phyloP scores from a whole-genome alignment of 352 stramenopile species.

The Globisporangium yorkense region DNA sequence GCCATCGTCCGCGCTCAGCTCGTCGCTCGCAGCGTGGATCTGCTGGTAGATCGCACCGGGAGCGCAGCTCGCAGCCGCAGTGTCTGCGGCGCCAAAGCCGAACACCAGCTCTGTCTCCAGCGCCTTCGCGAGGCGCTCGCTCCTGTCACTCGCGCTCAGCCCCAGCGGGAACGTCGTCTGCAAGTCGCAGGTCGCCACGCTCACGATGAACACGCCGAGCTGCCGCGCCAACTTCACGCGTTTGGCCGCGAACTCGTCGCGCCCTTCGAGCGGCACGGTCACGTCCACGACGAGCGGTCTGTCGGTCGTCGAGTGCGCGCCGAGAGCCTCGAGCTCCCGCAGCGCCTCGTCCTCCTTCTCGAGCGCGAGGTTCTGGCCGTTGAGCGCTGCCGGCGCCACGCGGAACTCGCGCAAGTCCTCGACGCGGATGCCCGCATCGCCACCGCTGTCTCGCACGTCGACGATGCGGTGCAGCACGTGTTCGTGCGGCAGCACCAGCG shows the following conservation, averaged over 20 bases:
- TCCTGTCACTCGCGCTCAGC: conserved; percentile 24
- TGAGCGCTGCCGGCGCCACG: conserved; percentile 23
- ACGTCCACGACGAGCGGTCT: conserved; percentile 43
- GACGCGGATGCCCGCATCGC: conserved; percentile 22
- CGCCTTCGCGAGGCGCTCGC: conserved; percentile 41
- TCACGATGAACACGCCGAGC: conserved; percentile 41
- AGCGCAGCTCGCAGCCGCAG: conserved; percentile 16
- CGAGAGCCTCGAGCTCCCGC: conserved; percentile 46
- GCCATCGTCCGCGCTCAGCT: conserved; percentile 18
- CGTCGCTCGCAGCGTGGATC: conserved; percentile 20
- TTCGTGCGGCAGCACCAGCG: conserved; percentile 43
- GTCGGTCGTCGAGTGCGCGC: conserved; percentile 1
- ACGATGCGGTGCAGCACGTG: conserved; percentile 52
- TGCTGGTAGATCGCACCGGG: conserved; percentile 63
- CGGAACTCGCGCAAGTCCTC: conserved; percentile 59
- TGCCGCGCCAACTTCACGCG: conserved; percentile 29
- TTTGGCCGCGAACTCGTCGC: conserved; percentile 27
- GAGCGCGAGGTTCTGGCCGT: conserved; percentile 46
- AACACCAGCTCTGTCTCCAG: conserved; percentile 70
- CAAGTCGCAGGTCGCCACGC: conserved; percentile 46
- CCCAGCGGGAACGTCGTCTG: conserved; percentile 7
- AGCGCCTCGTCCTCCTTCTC: conserved; percentile 76
- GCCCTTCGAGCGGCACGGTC: conserved; percentile 39
- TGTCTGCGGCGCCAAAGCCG: conserved; percentile 25
- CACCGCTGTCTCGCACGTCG: background rate